These are phyloP conservation scores for Coleophoma eucalyptorum DNA, from an alignment of 2,329 filamentous ascomycete genomes.

Conservation along the genomic window DNA sequence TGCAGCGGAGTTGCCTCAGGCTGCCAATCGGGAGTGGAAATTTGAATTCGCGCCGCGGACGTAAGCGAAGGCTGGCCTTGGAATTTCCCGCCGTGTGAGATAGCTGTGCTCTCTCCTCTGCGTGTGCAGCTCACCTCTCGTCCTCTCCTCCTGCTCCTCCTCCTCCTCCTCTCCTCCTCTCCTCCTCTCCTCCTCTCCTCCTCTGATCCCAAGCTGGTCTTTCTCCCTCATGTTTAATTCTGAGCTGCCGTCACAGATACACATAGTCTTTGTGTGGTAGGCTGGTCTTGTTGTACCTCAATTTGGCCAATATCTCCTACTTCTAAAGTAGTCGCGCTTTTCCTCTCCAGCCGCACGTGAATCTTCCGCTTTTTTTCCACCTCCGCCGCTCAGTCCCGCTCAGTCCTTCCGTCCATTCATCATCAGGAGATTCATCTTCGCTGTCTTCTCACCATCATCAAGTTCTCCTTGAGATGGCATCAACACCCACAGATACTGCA, in stretches of 20 bases:
- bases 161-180: not conserved
- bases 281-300: too few relatives aligned
- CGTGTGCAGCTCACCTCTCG: not conserved
- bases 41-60: not conserved
- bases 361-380: not conserved
- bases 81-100: too few relatives aligned
- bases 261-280: too few relatives aligned
- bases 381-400: not conserved
- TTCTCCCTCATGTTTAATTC: too few relatives aligned
- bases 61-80: too few relatives aligned
- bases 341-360: not conserved
- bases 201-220: not conserved
- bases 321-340: not conserved
- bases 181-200: not conserved
- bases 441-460: not conserved
- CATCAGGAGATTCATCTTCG: not conserved
- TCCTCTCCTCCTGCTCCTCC: not conserved
- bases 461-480: slow-evolving; percentile 6
- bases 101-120: too few relatives aligned
- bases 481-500: slow-evolving; percentile 1
- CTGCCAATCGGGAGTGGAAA: not conserved
- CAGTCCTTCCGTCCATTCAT: not conserved
- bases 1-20: too few relatives aligned
- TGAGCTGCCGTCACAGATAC: too few relatives aligned
- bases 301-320: too few relatives aligned